Conservation (phyloP, 1,284 basidiomycete genomes). For the Abortiporus biennis region DNA sequence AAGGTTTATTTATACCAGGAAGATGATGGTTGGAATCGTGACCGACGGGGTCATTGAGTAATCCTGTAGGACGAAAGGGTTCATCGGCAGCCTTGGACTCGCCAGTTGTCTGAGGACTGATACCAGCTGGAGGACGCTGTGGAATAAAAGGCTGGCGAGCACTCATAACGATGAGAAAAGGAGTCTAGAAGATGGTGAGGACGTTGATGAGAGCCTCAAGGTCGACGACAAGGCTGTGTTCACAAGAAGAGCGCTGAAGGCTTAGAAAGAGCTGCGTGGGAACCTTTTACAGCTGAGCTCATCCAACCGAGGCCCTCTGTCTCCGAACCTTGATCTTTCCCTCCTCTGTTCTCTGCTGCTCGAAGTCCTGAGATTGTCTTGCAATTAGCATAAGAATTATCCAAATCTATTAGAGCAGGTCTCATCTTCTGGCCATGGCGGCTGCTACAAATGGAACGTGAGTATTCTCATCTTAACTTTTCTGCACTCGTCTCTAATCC, state of each 20-base stretch:
- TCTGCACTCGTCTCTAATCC: conserved; percentile 11
- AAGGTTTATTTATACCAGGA: conserved; percentile 18
- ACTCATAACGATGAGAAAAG: conserved; percentile 17
- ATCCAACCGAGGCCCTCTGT: too few relatives aligned
- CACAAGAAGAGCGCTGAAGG: too few relatives aligned
- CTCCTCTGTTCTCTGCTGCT: too few relatives aligned
- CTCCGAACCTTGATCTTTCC: too few relatives aligned
- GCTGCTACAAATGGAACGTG: conserved; percentile 21
- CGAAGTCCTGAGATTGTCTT: too few relatives aligned
- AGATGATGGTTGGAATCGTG: neutral
- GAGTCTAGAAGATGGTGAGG: too few relatives aligned
- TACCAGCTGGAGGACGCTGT: conserved; percentile 6
- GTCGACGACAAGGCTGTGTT: too few relatives aligned
- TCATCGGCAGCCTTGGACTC: neutral
- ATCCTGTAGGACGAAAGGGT: conserved; percentile 7
- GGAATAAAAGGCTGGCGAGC: conserved; percentile 18
- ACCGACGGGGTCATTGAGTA: neutral
- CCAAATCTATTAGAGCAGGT: too few relatives aligned
- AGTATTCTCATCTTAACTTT: conserved; percentile 7
- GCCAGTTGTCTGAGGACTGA: neutral
- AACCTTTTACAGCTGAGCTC: too few relatives aligned
- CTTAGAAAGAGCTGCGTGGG: too few relatives aligned
- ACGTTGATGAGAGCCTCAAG: too few relatives aligned
- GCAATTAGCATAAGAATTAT: too few relatives aligned
- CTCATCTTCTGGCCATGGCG: conserved; percentile 16